These are phyloP conservation scores for Trametes versicolor DNA, from an alignment of 1,284 basidiomycete species.

Conservation along the genomic window DNA sequence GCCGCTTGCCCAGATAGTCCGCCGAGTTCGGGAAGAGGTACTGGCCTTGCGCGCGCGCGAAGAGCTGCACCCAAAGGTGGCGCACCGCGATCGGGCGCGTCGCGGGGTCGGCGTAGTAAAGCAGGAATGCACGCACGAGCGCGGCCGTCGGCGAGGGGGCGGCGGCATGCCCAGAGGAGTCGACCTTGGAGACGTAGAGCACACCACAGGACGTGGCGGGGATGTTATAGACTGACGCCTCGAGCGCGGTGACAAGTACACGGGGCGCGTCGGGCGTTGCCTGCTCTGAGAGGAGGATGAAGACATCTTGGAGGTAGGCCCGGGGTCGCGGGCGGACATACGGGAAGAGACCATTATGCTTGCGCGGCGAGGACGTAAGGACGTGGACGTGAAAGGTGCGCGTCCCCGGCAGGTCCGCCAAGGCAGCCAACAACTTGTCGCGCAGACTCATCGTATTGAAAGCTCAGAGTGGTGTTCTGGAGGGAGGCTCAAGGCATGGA, in stretches of 20 bases:
- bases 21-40: slow-evolving; percentile 96
- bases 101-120: slow-evolving; percentile 73
- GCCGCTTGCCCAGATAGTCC: slow-evolving; percentile 77
- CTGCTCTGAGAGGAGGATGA: slow-evolving; percentile 78
- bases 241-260: slow-evolving; percentile 82
- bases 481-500: background rate
- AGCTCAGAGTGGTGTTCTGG: background rate
- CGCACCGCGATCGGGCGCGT: slow-evolving; percentile 66
- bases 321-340: slow-evolving; percentile 73
- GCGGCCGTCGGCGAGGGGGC: slow-evolving; percentile 70
- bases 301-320: slow-evolving; percentile 77
- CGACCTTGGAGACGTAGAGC: slow-evolving; percentile 94
- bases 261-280: slow-evolving; percentile 54
- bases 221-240: slow-evolving; percentile 83
- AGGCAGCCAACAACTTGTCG: slow-evolving; percentile 68
- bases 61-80: slow-evolving; percentile 85
- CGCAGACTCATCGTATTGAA: slow-evolving; percentile 56
- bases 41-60: slow-evolving; percentile 91
- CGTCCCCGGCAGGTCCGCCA: slow-evolving; percentile 67
- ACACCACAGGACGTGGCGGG: slow-evolving; percentile 77
- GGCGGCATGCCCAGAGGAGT: slow-evolving; percentile 85
- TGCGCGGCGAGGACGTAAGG: slow-evolving; percentile 77
- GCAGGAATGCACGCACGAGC: slow-evolving; percentile 76
- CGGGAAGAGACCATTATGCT: slow-evolving; percentile 77
- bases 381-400: slow-evolving; percentile 80